These are phyloP conservation scores for Tulasnella sp. DNA, from an alignment of 768 basidiomycete genomes.

Conservation along the genomic window DNA sequence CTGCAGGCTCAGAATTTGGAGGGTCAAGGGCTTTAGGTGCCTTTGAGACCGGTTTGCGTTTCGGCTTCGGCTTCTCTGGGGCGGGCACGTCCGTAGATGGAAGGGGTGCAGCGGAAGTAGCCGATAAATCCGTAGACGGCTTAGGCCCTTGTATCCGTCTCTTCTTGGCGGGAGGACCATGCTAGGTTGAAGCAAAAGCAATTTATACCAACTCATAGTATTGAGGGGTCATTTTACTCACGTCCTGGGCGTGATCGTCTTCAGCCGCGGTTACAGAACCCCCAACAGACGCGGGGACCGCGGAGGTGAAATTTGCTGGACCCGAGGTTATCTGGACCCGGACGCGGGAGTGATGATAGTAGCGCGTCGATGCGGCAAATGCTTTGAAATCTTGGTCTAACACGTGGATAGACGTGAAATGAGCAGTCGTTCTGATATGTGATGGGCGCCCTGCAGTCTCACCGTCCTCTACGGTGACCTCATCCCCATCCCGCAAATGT, in stretches of 20 bases:
- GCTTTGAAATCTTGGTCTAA: slow-evolving; percentile 10
- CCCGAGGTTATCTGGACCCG: not conserved
- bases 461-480: slow-evolving; percentile 73
- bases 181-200: not conserved
- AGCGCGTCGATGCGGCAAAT: not conserved
- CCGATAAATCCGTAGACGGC: not conserved
- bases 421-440: not conserved
- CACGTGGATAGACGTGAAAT: not conserved
- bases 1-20: too few species aligned
- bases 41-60: not conserved
- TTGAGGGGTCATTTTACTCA: not conserved
- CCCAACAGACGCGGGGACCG: not conserved
- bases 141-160: not conserved
- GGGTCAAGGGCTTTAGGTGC: too few species aligned
- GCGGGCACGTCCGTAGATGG: not conserved
- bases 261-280: not conserved
- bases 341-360: slow-evolving; percentile 1
- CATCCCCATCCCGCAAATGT: slow-evolving; percentile 43
- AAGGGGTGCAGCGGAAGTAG: not conserved
- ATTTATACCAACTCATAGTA: not conserved
- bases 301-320: not conserved
- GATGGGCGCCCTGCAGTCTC: slow-evolving; percentile 15
- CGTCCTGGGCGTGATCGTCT: not conserved
- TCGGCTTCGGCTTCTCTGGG: not conserved
- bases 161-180: not conserved